Evolutionary conservation across 2,329 filamentous ascomycete species (phyloP).

Genomic region (Xylaria digitata): DNA sequence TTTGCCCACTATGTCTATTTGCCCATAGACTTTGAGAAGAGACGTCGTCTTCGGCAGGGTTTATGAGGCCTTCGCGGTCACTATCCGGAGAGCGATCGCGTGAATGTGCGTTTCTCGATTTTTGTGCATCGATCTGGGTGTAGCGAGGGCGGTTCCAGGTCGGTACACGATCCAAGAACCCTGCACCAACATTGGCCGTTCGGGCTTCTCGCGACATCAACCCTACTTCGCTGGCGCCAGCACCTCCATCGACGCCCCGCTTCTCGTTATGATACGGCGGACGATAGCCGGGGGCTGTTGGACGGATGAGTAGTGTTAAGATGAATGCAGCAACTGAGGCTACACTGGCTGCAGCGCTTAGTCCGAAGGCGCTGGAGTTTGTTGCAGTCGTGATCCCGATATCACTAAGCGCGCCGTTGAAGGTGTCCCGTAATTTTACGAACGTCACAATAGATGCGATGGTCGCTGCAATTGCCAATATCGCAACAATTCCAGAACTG

Average conservation of each 20-base stretch:
- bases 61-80: constrained; percentile 36
- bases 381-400: constrained; percentile 44
- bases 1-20: constrained; percentile 1
- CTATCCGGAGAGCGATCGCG: constrained; percentile 32
- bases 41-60: constrained; percentile 16
- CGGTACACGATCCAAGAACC: constrained; percentile 42
- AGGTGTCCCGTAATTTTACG: constrained; percentile 40
- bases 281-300: constrained; percentile 1
- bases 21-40: constrained; percentile 13
- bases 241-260: neutral
- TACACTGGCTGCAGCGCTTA: constrained; percentile 46
- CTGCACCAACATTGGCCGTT: constrained; percentile 14
- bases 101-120: constrained; percentile 9
- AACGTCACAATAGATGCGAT: constrained; percentile 46
- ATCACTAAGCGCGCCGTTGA: constrained; percentile 45
- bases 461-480: constrained; percentile 47
- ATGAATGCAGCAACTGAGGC: constrained; percentile 41
- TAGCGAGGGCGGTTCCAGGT: constrained; percentile 49
- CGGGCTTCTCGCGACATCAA: constrained; percentile 14
- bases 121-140: constrained; percentile 45
- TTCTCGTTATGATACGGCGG: constrained; percentile 24
- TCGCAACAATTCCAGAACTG: constrained; percentile 40
- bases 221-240: constrained; percentile 6
- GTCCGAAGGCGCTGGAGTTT: constrained; percentile 42
- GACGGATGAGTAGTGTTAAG: constrained; percentile 15